These are phyloP conservation scores for Stereum hirsutum DNA, from an alignment of 1,284 basidiomycete genomes.

Conservation along the genomic window DNA sequence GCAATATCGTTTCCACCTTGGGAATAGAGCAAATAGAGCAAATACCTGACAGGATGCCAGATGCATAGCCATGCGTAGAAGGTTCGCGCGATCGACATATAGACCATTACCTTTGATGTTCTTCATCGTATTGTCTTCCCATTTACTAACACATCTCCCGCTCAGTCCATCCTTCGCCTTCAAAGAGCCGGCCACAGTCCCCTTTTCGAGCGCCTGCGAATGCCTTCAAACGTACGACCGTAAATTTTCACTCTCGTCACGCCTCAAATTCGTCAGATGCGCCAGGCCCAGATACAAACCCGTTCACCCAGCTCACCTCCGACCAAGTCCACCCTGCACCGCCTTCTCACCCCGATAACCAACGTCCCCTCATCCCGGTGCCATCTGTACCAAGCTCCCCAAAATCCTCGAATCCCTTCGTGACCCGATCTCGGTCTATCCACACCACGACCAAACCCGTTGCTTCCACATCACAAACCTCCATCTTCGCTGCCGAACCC, in stretches of 20 bases:
- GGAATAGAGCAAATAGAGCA: no score
- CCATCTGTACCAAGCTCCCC: slow-evolving; percentile 13
- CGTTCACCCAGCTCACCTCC: slow-evolving; percentile 6
- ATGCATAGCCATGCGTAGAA: no score
- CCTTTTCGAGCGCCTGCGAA: not conserved
- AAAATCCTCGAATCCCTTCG: slow-evolving; percentile 26
- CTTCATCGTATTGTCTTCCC: not conserved
- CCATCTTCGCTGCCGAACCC: slow-evolving; percentile 3
- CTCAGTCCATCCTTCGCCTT: not conserved
- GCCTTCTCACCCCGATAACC: slow-evolving; percentile 9
- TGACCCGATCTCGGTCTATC: slow-evolving; percentile 18
- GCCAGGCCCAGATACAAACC: slow-evolving; percentile 12
- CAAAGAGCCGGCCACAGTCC: not conserved
- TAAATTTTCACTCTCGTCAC: no score
- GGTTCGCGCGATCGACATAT: no score
- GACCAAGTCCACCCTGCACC: slow-evolving; percentile 6
- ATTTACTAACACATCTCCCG: not conserved
- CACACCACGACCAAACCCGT: slow-evolving; percentile 8
- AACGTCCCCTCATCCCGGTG: slow-evolving; percentile 7
- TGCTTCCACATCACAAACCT: not conserved
- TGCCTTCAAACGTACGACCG: not conserved
- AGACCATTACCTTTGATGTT: not conserved
- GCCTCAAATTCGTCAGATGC: slow-evolving; percentile 7
- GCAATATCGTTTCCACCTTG: no score
- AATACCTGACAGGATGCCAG: no score